These are phyloP conservation scores for Thalassiosira mediterranea DNA, from an alignment of 352 stramenopile species.

Conservation along the genomic window DNA sequence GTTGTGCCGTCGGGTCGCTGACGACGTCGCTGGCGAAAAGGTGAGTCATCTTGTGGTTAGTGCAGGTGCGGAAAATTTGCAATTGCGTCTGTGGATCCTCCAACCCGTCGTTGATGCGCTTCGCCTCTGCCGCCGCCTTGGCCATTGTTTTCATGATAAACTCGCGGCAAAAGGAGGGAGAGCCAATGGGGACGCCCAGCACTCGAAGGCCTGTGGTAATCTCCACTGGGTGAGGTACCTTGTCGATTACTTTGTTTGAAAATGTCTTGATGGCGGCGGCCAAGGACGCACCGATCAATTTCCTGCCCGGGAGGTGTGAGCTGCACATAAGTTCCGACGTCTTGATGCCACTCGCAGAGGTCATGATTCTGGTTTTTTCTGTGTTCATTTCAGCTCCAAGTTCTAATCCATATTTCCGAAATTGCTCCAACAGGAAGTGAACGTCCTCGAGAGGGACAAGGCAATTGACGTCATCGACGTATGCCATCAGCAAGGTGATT, in stretches of 20 bases:
- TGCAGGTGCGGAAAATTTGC: conserved; percentile 24
- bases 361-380: conserved; percentile 27
- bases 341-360: background rate
- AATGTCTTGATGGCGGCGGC: background rate
- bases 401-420: background rate
- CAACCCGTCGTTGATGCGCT: conserved; percentile 1
- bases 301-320: background rate
- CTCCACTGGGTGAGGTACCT: background rate
- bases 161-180: background rate
- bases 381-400: conserved; percentile 27
- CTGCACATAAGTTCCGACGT: conserved; percentile 6
- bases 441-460: conserved; percentile 22
- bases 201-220: conserved; percentile 6
- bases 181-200: conserved; percentile 23
- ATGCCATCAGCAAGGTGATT: conserved; percentile 9
- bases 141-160: conserved; percentile 3
- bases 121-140: background rate
- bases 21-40: conserved; percentile 28
- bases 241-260: background rate
- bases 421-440: conserved; percentile 4
- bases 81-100: conserved; percentile 23
- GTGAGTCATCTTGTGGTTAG: conserved; percentile 29
- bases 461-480: conserved; percentile 29
- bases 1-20: too few species aligned
- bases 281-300: background rate